Percentiles rank a stretch among this genome's conserved stretches.
phyloP scores from a whole-genome alignment of 495 filamentous ascomycete species.

The Aspergillus olivimuriae region DNA sequence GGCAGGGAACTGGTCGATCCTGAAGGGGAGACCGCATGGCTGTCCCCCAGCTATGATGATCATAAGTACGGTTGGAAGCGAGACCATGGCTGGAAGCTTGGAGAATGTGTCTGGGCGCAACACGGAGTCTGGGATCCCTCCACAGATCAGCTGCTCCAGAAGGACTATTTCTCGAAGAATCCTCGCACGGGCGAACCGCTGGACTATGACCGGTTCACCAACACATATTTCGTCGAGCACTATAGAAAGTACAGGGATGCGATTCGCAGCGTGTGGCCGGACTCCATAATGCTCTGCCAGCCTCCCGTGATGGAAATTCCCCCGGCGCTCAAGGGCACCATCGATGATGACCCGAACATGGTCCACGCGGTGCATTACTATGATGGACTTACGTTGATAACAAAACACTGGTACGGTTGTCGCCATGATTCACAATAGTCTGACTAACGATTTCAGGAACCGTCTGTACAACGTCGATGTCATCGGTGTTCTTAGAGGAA shows the following conservation, averaged over 20 bases:
- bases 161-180: constrained; percentile 81
- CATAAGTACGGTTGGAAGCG: constrained; percentile 84
- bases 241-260: constrained; percentile 70
- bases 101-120: constrained; percentile 93
- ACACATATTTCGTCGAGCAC: constrained; percentile 80
- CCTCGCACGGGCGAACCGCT: constrained; percentile 63
- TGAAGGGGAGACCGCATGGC: constrained; percentile 77
- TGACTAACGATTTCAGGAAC: constrained; percentile 49
- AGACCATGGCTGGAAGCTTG: constrained; percentile 82
- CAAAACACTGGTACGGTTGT: constrained; percentile 74
- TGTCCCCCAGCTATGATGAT: constrained; percentile 75
- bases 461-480: constrained; percentile 95
- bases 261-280: constrained; percentile 67
- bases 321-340: constrained; percentile 77
- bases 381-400: constrained; percentile 93
- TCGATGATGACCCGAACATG: constrained; percentile 83
- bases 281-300: constrained; percentile 85
- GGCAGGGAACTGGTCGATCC: constrained; percentile 81
- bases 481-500: constrained; percentile 81
- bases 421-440: not conserved
- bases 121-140: constrained; percentile 91
- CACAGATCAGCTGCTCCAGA: constrained; percentile 67
- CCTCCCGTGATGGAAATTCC: constrained; percentile 89
- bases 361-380: constrained; percentile 95
- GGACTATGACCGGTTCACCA: constrained; percentile 79